These are phyloP conservation scores for Stachybotrys chartarum DNA, from an alignment of 2,329 filamentous ascomycete species.

Conservation along the genomic window DNA sequence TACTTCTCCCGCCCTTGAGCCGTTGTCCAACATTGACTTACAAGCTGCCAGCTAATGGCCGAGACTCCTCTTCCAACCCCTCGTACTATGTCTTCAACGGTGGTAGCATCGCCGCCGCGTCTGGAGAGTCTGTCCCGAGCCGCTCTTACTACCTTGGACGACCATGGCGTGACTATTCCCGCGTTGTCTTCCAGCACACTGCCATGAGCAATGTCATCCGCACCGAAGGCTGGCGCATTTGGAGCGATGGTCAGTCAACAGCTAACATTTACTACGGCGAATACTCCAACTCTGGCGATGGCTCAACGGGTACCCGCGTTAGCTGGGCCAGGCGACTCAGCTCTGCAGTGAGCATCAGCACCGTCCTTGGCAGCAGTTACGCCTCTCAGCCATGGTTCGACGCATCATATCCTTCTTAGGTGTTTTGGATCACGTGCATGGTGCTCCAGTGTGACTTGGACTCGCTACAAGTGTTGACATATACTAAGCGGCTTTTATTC, in stretches of 20 bases:
- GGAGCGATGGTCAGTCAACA: constrained; percentile 39
- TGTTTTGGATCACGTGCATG: too few relatives aligned
- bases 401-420: too few relatives aligned
- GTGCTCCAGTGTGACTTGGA: too few relatives aligned
- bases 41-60: constrained; percentile 22
- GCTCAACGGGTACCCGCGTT: constrained; percentile 45
- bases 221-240: constrained; percentile 46
- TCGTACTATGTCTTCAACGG: constrained; percentile 38
- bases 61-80: constrained; percentile 23
- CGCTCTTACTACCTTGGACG: constrained; percentile 37
- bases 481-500: too few relatives aligned
- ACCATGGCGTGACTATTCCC: constrained; percentile 36
- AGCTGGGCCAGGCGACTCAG: constrained; percentile 28
- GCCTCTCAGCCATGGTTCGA: neutral
- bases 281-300: constrained; percentile 49
- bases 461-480: too few relatives aligned
- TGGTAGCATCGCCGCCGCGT: constrained; percentile 22
- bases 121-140: constrained; percentile 11
- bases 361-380: constrained; percentile 4
- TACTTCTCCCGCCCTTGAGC: constrained; percentile 12
- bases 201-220: constrained; percentile 27
- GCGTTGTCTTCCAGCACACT: constrained; percentile 41
- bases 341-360: constrained; percentile 4
- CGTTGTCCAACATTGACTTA: neutral
- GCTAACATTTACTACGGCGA: constrained; percentile 48